Evolutionary conservation across 2,329 filamentous ascomycete genomes (phyloP).

Genomic region (Pyricularia sp.): DNA sequence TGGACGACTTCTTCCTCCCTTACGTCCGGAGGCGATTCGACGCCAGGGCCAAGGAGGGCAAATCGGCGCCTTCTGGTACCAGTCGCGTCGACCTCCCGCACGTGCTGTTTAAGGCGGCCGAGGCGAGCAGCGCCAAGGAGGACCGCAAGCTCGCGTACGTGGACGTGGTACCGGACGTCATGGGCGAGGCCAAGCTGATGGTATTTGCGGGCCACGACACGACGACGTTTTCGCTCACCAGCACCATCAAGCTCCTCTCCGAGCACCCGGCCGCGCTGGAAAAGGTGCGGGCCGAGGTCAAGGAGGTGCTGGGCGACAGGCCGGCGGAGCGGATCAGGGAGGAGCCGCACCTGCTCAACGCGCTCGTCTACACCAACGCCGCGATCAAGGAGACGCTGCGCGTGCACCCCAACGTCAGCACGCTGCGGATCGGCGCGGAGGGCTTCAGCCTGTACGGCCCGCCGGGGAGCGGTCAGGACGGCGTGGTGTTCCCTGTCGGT

Average conservation of each 20-base stretch:
- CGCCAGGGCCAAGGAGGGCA: not conserved
- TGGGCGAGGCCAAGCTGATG: slow-evolving; percentile 4
- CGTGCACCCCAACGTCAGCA: slow-evolving; percentile 4
- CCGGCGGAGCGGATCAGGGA: not conserved
- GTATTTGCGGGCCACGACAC: slow-evolving; percentile 6
- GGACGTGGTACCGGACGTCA: not conserved
- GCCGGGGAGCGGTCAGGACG: not conserved
- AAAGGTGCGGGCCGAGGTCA: slow-evolving; percentile 2
- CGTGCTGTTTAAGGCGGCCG: slow-evolving; percentile 15
- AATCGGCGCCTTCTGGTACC: slow-evolving; percentile 5
- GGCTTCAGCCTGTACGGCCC: slow-evolving; percentile 3
- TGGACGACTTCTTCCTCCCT: slow-evolving; percentile 1
- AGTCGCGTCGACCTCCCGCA: slow-evolving; percentile 17
- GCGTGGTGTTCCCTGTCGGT: slow-evolving; percentile 2
- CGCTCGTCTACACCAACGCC: slow-evolving; percentile 1
- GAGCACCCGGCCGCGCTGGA: slow-evolving; percentile 1
- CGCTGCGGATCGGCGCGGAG: slow-evolving; percentile 2
- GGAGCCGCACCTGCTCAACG: slow-evolving; percentile 3
- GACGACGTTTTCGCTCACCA: not conserved
- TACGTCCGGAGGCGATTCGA: not conserved
- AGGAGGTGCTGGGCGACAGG: not conserved
- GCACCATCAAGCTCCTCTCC: not conserved
- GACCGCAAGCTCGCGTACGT: not conserved
- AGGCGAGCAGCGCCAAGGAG: slow-evolving; percentile 5
- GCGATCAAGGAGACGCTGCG: slow-evolving; percentile 7